Percentiles rank a stretch among this genome's conserved stretches.
Conservation (phyloP, 495 filamentous ascomycete species). For the Letharia lupina region DNA sequence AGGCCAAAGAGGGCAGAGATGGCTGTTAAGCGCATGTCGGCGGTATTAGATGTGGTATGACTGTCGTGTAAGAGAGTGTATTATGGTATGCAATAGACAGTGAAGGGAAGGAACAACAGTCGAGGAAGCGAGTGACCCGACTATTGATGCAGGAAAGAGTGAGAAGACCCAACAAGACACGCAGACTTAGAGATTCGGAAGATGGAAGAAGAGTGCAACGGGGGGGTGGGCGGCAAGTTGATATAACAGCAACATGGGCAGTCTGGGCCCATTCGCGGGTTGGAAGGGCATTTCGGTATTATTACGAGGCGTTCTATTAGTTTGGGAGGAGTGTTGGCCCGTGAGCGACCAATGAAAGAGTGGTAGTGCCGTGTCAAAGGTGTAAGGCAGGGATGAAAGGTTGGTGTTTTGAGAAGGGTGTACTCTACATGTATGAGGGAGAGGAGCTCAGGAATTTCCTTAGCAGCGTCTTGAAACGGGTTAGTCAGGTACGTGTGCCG, state of each 20-base stretch:
- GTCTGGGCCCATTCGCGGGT: slow-evolving; percentile 3
- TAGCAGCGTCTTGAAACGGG: slow-evolving; percentile 14
- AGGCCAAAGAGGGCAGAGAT: slow-evolving; percentile 22
- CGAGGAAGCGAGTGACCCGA: slow-evolving; percentile 28
- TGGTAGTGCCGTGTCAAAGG: not conserved
- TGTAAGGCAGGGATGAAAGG: not conserved
- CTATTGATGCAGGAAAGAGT: slow-evolving; percentile 24
- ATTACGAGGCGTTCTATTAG: not conserved
- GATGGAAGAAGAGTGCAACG: slow-evolving; percentile 18
- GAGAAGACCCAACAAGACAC: slow-evolving; percentile 24
- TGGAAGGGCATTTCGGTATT: slow-evolving; percentile 5
- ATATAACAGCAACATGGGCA: slow-evolving; percentile 21
- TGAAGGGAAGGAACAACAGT: slow-evolving; percentile 23
- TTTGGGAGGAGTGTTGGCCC: not conserved
- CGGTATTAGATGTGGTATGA: slow-evolving; percentile 8
- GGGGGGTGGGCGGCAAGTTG: slow-evolving; percentile 21
- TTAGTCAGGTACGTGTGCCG: slow-evolving; percentile 6
- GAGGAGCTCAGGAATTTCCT: not conserved
- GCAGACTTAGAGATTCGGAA: slow-evolving; percentile 24
- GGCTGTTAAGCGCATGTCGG: slow-evolving; percentile 26
- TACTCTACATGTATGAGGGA: not conserved
- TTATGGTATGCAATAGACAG: slow-evolving; percentile 21
- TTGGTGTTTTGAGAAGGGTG: not conserved
- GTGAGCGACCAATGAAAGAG: slow-evolving; percentile 1
- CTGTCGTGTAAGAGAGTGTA: slow-evolving; percentile 14